Evolutionary conservation across 495 filamentous ascomycete species (phyloP).

Genomic region (Pyrenopolyporus hunteri): DNA sequence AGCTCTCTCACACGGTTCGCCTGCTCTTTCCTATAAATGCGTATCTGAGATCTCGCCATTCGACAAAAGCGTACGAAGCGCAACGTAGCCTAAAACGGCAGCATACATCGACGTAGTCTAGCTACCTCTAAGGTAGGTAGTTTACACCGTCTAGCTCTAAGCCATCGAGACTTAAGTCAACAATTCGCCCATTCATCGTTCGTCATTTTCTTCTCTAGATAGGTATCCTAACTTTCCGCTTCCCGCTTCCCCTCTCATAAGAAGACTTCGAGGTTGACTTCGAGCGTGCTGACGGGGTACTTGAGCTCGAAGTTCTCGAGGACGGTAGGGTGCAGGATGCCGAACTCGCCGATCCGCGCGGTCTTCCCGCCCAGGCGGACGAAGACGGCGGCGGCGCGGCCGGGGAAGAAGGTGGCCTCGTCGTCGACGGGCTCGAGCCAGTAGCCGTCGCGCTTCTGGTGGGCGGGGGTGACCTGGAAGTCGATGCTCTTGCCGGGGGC

Average conservation of each 20-base stretch:
- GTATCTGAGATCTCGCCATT: no score
- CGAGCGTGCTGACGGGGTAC: slow-evolving; percentile 92
- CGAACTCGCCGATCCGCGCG: slow-evolving; percentile 80
- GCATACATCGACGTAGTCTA: no score
- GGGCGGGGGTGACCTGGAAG: slow-evolving; percentile 55
- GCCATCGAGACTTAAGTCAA: no score
- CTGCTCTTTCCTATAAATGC: no score
- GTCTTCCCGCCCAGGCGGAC: slow-evolving; percentile 72
- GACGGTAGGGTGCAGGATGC: slow-evolving; percentile 91
- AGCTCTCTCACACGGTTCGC: no score
- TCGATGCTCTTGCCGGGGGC: slow-evolving; percentile 51
- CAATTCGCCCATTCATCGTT: no score
- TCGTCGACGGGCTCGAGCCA: slow-evolving; percentile 88
- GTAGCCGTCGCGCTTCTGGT: slow-evolving; percentile 67
- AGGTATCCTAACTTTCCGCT: background rate
- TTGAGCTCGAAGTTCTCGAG: slow-evolving; percentile 91
- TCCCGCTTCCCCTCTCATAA: slow-evolving; percentile 55
- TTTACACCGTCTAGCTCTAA: no score
- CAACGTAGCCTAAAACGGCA: no score
- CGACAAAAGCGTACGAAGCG: no score
- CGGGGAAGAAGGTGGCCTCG: slow-evolving; percentile 88
- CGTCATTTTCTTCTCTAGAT: no score
- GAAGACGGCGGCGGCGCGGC: slow-evolving; percentile 84
- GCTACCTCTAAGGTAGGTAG: no score
- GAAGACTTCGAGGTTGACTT: slow-evolving; percentile 95